These are phyloP conservation scores for Beta vulgaris DNA, from an alignment of 148 eudicot species.

Conservation along the genomic window DNA sequence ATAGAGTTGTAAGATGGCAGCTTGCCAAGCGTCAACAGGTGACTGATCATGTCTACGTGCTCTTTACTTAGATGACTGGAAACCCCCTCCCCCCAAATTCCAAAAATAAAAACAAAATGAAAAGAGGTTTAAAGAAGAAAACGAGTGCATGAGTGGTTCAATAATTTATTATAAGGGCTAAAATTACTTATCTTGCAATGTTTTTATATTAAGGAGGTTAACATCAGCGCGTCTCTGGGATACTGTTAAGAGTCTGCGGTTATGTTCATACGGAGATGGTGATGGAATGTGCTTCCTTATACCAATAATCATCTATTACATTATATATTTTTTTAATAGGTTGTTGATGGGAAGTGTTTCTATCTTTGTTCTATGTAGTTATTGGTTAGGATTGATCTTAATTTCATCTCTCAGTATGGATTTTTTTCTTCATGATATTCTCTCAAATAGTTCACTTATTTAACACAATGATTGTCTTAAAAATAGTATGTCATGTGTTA, in stretches of 20 bases:
- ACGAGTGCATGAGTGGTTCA: too few species aligned
- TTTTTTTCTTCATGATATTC: background rate
- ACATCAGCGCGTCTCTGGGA: background rate
- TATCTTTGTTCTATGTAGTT: too few species aligned
- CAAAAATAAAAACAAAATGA: background rate
- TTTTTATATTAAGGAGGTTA: background rate
- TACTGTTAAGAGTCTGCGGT: background rate
- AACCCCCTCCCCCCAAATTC: background rate
- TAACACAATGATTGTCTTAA: background rate
- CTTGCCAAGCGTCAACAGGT: constrained; percentile 99
- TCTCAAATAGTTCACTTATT: background rate
- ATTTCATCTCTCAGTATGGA: background rate
- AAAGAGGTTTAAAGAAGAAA: background rate
- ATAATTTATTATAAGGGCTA: background rate
- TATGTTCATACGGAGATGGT: background rate
- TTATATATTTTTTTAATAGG: too few species aligned
- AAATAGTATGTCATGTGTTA: constrained; percentile 14
- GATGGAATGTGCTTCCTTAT: background rate
- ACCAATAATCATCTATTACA: too few species aligned
- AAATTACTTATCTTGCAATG: background rate
- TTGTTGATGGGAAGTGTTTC: too few species aligned
- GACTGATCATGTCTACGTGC: background rate
- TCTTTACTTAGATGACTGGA: background rate
- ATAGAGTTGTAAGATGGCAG: constrained; percentile 97
- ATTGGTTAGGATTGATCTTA: too few species aligned